Percentiles rank a stretch among this genome's conserved stretches.
These are phyloP conservation scores for Omphalotus guepiniiformis DNA, from an alignment of 768 basidiomycete species.

Conservation along the genomic window DNA sequence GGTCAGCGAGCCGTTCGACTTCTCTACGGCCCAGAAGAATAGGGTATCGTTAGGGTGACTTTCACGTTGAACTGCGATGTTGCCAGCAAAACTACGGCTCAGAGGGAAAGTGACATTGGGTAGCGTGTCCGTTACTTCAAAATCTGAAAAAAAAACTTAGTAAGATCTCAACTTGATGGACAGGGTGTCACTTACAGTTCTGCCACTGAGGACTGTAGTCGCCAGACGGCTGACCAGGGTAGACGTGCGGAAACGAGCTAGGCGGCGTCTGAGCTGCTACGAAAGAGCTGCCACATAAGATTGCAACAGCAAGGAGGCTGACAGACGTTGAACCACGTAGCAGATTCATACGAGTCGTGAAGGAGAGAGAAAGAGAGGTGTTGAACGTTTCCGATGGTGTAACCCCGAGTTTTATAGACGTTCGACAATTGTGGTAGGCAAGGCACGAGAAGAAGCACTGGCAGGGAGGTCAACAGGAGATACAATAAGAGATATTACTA, in stretches of 20 bases:
- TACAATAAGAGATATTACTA: too few species aligned
- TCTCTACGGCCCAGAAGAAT: conserved; percentile 65
- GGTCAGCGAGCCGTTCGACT: conserved; percentile 40
- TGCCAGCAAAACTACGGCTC: conserved; percentile 57
- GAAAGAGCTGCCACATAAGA: background rate
- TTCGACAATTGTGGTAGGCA: too few species aligned
- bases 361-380: background rate
- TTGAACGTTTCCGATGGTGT: too few species aligned
- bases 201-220: conserved; percentile 60
- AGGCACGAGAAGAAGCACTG: too few species aligned
- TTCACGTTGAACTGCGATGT: conserved; percentile 54
- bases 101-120: conserved; percentile 49
- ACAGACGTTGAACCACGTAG: conserved; percentile 36
- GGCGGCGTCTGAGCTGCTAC: background rate
- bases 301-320: conserved; percentile 56
- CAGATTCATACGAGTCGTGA: conserved; percentile 16
- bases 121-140: conserved; percentile 52
- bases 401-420: too few species aligned
- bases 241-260: conserved; percentile 39
- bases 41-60: conserved; percentile 62
- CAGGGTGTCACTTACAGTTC: conserved; percentile 37
- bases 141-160: conserved; percentile 37
- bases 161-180: background rate
- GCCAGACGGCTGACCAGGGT: conserved; percentile 41
- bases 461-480: too few species aligned